Percentiles rank a stretch among this genome's conserved stretches.
phyloP scores from a whole-genome alignment of 2,329 filamentous ascomycete species.

The Tolypocladium ophioglossoides region DNA sequence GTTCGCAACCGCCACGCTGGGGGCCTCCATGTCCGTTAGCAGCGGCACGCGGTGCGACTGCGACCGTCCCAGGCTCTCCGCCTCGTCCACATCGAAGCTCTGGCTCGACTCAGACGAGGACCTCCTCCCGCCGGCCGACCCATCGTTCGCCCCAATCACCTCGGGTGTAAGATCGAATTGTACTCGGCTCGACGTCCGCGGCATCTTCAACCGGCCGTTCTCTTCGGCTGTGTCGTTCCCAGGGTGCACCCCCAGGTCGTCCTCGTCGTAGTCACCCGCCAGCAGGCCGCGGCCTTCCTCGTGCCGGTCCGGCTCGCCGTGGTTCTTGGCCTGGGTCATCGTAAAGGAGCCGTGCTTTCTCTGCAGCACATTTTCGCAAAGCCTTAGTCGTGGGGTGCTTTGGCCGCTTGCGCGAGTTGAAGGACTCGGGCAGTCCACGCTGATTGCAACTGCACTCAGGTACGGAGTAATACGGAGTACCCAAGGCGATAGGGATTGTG shows the following conservation, averaged over 20 bases:
- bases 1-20: conserved; percentile 60
- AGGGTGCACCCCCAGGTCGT: conserved; percentile 12
- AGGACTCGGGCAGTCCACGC: background rate
- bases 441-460: background rate
- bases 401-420: background rate
- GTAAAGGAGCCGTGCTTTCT: conserved; percentile 8
- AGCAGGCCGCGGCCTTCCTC: conserved; percentile 23
- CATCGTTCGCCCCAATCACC: conserved; percentile 23
- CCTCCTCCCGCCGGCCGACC: conserved; percentile 3
- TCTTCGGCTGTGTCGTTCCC: background rate
- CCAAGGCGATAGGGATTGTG: background rate
- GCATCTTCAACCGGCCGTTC: conserved; percentile 2
- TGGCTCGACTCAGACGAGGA: conserved; percentile 12
- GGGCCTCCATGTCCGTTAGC: conserved; percentile 74
- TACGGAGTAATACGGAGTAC: too few relatives aligned
- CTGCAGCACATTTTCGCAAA: conserved; percentile 7
- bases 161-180: conserved; percentile 55
- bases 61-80: conserved; percentile 36
- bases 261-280: conserved; percentile 13
- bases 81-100: conserved; percentile 38
- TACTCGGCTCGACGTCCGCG: conserved; percentile 55
- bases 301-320: conserved; percentile 17
- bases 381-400: background rate
- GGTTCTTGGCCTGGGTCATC: conserved; percentile 21
- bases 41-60: conserved; percentile 55